These are phyloP conservation scores for Cercophora newfieldiana DNA, from an alignment of 495 filamentous ascomycete genomes.

Conservation along the genomic window DNA sequence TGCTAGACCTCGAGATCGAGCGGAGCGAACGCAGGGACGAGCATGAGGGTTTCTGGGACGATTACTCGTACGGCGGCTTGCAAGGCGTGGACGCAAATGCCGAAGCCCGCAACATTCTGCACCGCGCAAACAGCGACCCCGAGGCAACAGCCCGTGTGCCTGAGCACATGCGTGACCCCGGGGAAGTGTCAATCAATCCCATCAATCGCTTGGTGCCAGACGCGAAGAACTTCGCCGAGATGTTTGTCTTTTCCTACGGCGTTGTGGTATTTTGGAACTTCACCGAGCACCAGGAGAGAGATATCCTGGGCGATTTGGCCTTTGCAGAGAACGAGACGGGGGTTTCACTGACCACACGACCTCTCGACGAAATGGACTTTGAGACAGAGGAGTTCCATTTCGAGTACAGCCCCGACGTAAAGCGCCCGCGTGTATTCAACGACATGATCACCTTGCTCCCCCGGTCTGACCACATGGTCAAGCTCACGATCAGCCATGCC, in stretches of 20 bases:
- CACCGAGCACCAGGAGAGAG: constrained; percentile 91
- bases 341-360: constrained; percentile 64
- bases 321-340: constrained; percentile 70
- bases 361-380: constrained; percentile 80
- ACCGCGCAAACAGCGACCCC: constrained; percentile 14
- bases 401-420: constrained; percentile 84
- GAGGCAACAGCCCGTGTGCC: constrained; percentile 4
- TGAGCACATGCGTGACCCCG: constrained; percentile 18
- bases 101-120: constrained; percentile 14
- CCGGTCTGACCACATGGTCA: constrained; percentile 95
- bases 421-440: constrained; percentile 89
- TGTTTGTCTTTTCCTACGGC: constrained; percentile 98
- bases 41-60: constrained; percentile 74
- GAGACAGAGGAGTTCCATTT: constrained; percentile 99
- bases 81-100: constrained; percentile 19
- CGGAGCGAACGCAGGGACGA: constrained; percentile 86
- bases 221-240: constrained; percentile 77
- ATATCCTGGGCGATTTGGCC: constrained; percentile 91
- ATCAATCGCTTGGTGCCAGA: constrained; percentile 61
- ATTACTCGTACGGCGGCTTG: constrained; percentile 34
- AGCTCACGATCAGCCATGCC: constrained; percentile 93
- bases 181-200: constrained; percentile 32
- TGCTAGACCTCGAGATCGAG: constrained; percentile 96
- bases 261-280: constrained; percentile 99
- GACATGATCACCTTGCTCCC: constrained; percentile 98